Evolutionary conservation across 148 eudicot species (phyloP), one percentile per base, ranked within the genome.

Genomic region (Vaccinium darrowii): DNA sequence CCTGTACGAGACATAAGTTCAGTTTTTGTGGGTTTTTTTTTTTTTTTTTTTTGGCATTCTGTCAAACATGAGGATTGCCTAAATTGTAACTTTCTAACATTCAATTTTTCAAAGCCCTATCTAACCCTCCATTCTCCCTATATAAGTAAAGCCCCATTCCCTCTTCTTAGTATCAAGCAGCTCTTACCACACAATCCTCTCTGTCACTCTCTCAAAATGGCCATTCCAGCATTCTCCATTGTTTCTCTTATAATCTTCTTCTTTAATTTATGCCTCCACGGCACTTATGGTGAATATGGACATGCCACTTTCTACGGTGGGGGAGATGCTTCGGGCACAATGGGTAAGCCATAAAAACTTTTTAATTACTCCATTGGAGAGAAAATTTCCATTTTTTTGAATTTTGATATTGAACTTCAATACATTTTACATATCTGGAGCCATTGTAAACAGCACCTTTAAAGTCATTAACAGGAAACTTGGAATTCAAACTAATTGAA

Each of bases 301-400:
- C 98, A 95, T 89, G 98, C 98, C 53, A 95, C 98, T 52, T 95
- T 95, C 86, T 95, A 95, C 21, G 98, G 98, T 43, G 98, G 98
- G 11, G 92, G 96, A 62, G 98, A 95, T 84, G 98, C 98, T 0
- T 90, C 98, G 12, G 98, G 98, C 86, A 95, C 98, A 30, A 95
- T 95, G 98, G 98, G 98, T 95, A 91, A 52, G 92, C 12, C 5
- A 1, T 18, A 0, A 15, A 69, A 69, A 69, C 74, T 12, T 25
- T 27, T 10, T 69, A 69, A 4, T 13, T 0, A 5, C 39, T 69
- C 39, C 27, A 12, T 69, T 15, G 3, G 18, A 27, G 8, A 12
- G 39, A 1, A 12, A 12, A 11, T 69, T 27, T 27, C 7, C 18
- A 69, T 21, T 62, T n/a, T 23, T 63, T 63, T n/a, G 13, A 23